Base-by-base conservation (phyloP, 805 yeast species). In the Candida quercuum region DNA sequence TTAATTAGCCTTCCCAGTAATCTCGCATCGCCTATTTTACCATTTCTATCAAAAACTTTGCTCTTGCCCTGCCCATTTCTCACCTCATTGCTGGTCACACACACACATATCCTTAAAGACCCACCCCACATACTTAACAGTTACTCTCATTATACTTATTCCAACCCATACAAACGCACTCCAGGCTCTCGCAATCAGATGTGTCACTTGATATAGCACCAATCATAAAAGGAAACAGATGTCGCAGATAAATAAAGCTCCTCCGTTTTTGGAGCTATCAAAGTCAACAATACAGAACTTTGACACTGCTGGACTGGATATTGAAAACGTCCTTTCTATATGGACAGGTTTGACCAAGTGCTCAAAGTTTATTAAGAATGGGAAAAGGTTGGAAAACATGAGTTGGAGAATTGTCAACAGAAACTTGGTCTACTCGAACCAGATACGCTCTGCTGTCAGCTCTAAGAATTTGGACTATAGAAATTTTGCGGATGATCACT, bases 291-390 rank as follows among this genome's bases (percentile, higher is more conserved):
- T 55, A 8, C 48, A 52, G 35, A 42, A 28, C 18, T 42, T 51
- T 27, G 57, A 52, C 33, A 49, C 57, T 1, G 40, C 51, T 17
- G 55, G 56, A 3, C 46, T 64, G 11, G 66, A 66, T 29, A 51
- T 67, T 27, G 68, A 65, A 37, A 63, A 62, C 35, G 63, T 67
- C 3, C 46, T 67, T 21, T 59, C 66, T 3, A 59, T 67, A 18
- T 66, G 71, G 69, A 63, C 69, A 9, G 67, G 70, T 2, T 40
- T 55, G 13, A 55, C 57, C 1, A 55, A 51, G 34, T 55, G 59
- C 28, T 55, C 60, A 8, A 50, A 46, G 14, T 53, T 49, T 40
- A 49, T 56, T 24, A 49, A 52, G 35, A 48, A 51, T 36, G 60
- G 60, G 11, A 54, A 51, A 39, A 40, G 60, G 18, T 36, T 56